Evolutionary conservation across 495 filamentous ascomycete genomes (phyloP).

Genomic region (Aspergillus panamensis): DNA sequence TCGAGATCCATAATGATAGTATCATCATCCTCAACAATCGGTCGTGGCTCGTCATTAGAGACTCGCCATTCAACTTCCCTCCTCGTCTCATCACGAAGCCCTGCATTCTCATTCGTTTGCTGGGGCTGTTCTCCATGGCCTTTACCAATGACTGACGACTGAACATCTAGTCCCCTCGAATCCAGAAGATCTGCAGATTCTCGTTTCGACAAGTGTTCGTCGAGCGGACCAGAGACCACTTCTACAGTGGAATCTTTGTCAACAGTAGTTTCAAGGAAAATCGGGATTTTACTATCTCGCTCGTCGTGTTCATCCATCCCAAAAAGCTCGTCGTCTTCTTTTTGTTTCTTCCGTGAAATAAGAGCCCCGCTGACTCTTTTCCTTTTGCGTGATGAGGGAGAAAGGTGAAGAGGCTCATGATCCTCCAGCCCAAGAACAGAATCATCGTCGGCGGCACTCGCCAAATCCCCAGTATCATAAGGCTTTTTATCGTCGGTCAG

Average conservation of each 20-base stretch:
- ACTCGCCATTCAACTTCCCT: conserved; percentile 57
- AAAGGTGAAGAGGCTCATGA: conserved; percentile 23
- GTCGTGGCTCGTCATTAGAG: conserved; percentile 56
- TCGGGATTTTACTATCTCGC: neutral
- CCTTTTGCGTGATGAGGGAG: conserved; percentile 59
- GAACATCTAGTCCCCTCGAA: conserved; percentile 1
- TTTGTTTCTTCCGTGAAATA: conserved; percentile 63
- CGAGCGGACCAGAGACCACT: neutral
- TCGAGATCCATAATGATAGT: conserved; percentile 65
- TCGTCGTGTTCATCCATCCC: conserved; percentile 36
- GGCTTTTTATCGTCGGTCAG: conserved; percentile 5
- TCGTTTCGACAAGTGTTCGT: neutral
- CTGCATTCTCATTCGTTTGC: conserved; percentile 9
- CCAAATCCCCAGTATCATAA: neutral
- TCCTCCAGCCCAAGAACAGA: conserved; percentile 4
- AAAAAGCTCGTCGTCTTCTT: conserved; percentile 78
- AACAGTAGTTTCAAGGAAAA: neutral
- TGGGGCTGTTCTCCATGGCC: neutral
- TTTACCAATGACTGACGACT: neutral
- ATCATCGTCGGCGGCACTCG: conserved; percentile 3
- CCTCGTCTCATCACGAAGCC: conserved; percentile 33
- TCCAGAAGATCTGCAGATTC: neutral
- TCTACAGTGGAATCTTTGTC: conserved; percentile 5
- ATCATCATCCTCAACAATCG: conserved; percentile 67
- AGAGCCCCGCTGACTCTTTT: conserved; percentile 62